Evolutionary conservation across 441 rosid species (phyloP).

Genomic region (Corymbia calophylla): DNA sequence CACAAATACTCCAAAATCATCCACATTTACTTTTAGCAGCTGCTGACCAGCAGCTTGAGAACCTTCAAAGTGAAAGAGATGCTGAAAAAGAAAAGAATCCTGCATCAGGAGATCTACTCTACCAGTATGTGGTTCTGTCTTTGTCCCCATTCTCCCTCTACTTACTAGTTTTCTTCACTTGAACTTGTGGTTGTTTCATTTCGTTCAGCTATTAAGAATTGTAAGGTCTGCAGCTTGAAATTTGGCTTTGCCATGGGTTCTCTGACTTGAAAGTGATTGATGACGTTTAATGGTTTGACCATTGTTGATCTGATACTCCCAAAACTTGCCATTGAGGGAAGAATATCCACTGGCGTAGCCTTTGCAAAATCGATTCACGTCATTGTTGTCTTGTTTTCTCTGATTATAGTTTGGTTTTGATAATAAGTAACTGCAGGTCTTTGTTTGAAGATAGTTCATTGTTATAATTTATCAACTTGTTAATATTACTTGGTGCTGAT

Average conservation of each 20-base stretch:
- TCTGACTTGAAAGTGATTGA: not conserved
- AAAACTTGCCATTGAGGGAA: not conserved
- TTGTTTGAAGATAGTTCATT: not conserved
- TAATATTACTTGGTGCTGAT: not conserved
- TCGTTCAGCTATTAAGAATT: not conserved
- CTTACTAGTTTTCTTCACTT: not conserved
- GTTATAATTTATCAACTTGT: not conserved
- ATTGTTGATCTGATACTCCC: not conserved
- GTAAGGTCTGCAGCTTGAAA: not conserved
- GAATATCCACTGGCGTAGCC: not conserved
- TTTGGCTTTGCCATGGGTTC: not conserved
- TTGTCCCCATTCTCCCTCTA: not conserved
- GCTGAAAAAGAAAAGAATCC: conserved; percentile 23
- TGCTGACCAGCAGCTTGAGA: conserved; percentile 84
- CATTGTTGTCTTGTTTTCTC: not conserved
- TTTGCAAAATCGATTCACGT: not conserved
- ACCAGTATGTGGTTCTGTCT: conserved; percentile 41
- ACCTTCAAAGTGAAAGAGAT: conserved; percentile 56
- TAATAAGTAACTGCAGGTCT: not conserved
- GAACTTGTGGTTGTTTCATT: not conserved
- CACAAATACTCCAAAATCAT: conserved; percentile 75
- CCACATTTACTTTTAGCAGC: conserved; percentile 76
- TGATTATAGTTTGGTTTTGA: not conserved
- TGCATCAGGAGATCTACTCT: conserved; percentile 50
- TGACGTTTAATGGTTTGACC: not conserved